Evolutionary conservation across 768 basidiomycete species (phyloP).

Genomic region (Boletus rubroflammeus): DNA sequence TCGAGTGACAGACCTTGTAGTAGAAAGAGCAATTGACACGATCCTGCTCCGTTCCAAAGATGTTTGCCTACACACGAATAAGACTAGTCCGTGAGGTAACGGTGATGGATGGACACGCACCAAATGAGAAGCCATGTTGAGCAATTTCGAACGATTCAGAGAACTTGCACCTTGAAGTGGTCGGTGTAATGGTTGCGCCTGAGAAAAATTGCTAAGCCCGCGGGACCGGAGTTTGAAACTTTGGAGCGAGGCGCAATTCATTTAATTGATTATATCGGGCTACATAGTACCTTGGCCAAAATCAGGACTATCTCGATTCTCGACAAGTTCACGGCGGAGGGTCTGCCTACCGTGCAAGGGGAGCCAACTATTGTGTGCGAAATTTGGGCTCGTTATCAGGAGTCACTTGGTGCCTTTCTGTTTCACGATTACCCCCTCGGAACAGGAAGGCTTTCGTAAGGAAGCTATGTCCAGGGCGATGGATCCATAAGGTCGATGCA

Average conservation of each 20-base stretch:
- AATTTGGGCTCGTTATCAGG: not conserved
- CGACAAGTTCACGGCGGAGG: too few relatives aligned
- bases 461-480: not conserved
- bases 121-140: conserved; percentile 69
- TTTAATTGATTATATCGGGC: not conserved
- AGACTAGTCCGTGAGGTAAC: not conserved
- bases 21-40: conserved; percentile 99
- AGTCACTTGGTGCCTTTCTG: not conserved
- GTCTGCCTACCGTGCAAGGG: not conserved
- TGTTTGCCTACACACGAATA: conserved; percentile 64
- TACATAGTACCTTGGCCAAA: not conserved
- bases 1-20: conserved; percentile 66
- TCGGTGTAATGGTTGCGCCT: not conserved
- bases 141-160: not conserved
- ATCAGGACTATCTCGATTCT: too few relatives aligned
- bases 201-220: conserved; percentile 17
- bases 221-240: conserved; percentile 22
- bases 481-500: not conserved
- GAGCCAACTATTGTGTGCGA: not conserved
- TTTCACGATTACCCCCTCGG: not conserved
- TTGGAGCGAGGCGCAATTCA: too few relatives aligned
- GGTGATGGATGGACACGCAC: conserved; percentile 34
- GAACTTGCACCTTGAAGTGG: not conserved
- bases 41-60: conserved; percentile 92
- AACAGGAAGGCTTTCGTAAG: not conserved